These are phyloP conservation scores for Helotiales sp. DNA, from an alignment of 2,329 filamentous ascomycete species.

Conservation along the genomic window DNA sequence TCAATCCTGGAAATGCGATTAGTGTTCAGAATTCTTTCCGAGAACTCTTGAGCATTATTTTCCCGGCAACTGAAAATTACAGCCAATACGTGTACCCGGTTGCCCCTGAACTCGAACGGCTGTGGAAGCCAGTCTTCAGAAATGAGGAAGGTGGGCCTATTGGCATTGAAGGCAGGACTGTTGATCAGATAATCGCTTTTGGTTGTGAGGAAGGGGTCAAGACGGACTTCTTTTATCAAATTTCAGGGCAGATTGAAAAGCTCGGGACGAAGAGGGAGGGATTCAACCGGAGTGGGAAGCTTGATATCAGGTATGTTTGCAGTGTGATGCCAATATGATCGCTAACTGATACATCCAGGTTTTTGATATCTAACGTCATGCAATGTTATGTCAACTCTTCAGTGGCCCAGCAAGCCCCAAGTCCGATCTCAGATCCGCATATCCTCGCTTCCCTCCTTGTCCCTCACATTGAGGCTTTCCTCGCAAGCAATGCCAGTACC, in stretches of 20 bases:
- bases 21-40: slow-evolving; percentile 62
- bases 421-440: slow-evolving; percentile 58
- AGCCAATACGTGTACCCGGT: slow-evolving; percentile 55
- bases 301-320: slow-evolving; percentile 61
- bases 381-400: slow-evolving; percentile 58
- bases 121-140: slow-evolving; percentile 43
- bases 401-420: slow-evolving; percentile 54
- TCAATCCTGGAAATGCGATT: slow-evolving; percentile 47
- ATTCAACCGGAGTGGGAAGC: slow-evolving; percentile 56
- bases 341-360: slow-evolving; percentile 47
- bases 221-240: slow-evolving; percentile 53
- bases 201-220: slow-evolving; percentile 61
- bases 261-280: slow-evolving; percentile 57
- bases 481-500: slow-evolving; percentile 57
- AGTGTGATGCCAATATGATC: neutral
- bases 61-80: slow-evolving; percentile 54
- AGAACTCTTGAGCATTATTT: slow-evolving; percentile 55
- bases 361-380: slow-evolving; percentile 65
- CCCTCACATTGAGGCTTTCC: slow-evolving; percentile 64
- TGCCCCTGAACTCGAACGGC: slow-evolving; percentile 52
- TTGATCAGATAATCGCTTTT: slow-evolving; percentile 65
- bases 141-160: slow-evolving; percentile 29
- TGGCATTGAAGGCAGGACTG: slow-evolving; percentile 45
- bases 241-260: slow-evolving; percentile 59
- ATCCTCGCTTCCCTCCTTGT: slow-evolving; percentile 63